phyloP scores from a whole-genome alignment of 345 rosid species.

The Jatropha curcas region DNA sequence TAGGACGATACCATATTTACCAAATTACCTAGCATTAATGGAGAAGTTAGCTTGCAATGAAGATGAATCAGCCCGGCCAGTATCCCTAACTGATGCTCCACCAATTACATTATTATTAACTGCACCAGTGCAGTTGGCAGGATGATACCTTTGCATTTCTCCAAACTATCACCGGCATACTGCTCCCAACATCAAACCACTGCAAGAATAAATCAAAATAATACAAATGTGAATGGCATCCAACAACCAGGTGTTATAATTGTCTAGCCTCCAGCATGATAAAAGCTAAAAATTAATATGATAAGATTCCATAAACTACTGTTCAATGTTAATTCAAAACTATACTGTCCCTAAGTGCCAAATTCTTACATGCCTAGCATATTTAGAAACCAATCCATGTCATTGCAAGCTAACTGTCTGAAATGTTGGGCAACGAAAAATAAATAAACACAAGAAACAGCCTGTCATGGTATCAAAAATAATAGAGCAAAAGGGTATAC shows the following conservation, averaged over 20 bases:
- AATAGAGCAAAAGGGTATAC: not conserved
- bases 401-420: not conserved
- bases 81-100: slow-evolving; percentile 77
- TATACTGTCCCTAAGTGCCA: not conserved
- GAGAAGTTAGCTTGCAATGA: slow-evolving; percentile 60
- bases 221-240: not conserved
- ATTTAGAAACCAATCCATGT: not conserved
- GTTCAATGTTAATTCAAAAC: not conserved
- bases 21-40: slow-evolving; percentile 66
- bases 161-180: slow-evolving; percentile 83
- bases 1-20: not conserved
- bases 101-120: slow-evolving; percentile 80
- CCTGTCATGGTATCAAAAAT: not conserved
- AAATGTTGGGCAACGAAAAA: not conserved
- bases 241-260: not conserved
- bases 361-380: not conserved
- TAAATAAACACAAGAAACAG: not conserved
- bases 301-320: not conserved
- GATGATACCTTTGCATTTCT: slow-evolving; percentile 99
- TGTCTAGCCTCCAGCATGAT: not conserved
- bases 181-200: slow-evolving; percentile 65
- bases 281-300: not conserved
- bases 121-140: slow-evolving; percentile 91
- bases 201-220: slow-evolving; percentile 21
- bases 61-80: slow-evolving; percentile 74